These are phyloP conservation scores for Beauveria scarabaeidicola DNA, from an alignment of 2,329 filamentous ascomycete species.

Conservation along the genomic window DNA sequence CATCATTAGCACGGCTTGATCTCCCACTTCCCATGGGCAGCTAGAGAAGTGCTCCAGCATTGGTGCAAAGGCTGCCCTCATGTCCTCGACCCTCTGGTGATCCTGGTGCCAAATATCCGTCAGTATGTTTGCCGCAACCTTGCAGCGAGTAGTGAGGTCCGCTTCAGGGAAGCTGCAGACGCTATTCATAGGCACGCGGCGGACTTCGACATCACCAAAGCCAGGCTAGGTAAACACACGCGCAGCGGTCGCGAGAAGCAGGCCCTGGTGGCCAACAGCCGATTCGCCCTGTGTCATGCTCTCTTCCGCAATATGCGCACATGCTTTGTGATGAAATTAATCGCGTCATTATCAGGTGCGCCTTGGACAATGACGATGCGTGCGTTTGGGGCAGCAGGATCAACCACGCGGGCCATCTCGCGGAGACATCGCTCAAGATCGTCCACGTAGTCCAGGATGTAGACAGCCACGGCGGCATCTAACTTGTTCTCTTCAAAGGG, in stretches of 20 bases:
- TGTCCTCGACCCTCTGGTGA: background rate
- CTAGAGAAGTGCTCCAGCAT: conserved; percentile 4
- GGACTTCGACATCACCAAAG: background rate
- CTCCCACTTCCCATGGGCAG: background rate
- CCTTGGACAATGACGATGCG: conserved; percentile 11
- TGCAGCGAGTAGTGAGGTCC: background rate
- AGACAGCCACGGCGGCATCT: conserved; percentile 9
- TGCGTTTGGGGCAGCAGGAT: conserved; percentile 1
- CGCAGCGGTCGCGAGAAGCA: background rate
- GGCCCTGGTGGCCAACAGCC: background rate
- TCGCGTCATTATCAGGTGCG: conserved; percentile 9
- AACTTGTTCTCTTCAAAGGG: background rate
- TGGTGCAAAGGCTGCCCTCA: background rate
- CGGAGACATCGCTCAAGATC: conserved; percentile 4
- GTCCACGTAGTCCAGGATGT: conserved; percentile 8
- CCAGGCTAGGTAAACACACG: background rate
- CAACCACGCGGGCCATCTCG: conserved; percentile 8
- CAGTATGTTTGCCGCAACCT: conserved; percentile 3
- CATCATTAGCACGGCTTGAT: conserved; percentile 2
- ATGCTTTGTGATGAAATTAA: conserved; percentile 7
- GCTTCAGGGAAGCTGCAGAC: conserved; percentile 7
- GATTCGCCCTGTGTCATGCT: background rate
- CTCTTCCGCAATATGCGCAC: background rate
- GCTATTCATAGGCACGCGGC: background rate
- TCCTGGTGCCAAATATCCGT: conserved; percentile 7